A percentile compares a stretch with the other conserved stretches of the same genome.
Conservation (phyloP, 306 rosid genomes). For the Cicer arietinum region DNA sequence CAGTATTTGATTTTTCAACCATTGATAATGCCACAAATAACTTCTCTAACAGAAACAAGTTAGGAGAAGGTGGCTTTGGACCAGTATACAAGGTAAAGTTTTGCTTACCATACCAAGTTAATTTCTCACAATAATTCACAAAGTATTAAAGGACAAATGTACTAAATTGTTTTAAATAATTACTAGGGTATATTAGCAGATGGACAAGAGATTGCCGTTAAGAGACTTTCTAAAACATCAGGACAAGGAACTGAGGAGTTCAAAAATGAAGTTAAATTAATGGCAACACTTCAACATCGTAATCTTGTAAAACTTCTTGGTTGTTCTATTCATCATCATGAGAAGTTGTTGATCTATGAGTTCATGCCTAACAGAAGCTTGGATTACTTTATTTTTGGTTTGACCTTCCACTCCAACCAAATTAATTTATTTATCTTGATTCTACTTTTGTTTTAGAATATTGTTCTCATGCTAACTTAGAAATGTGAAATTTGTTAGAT, state of each 20-base stretch:
- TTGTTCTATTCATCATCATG: slow-evolving; percentile 55
- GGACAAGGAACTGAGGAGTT: slow-evolving; percentile 65
- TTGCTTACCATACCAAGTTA: not conserved
- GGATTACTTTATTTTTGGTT: slow-evolving; percentile 50
- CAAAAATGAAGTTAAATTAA: slow-evolving; percentile 55
- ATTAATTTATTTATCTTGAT: not conserved
- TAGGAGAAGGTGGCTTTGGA: slow-evolving; percentile 60
- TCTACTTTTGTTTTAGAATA: not conserved
- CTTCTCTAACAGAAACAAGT: slow-evolving; percentile 48
- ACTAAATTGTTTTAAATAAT: not conserved
- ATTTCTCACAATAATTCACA: not conserved
- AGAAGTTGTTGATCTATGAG: slow-evolving; percentile 60
- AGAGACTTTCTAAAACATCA: slow-evolving; percentile 59
- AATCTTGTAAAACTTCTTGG: slow-evolving; percentile 70
- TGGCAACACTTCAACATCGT: slow-evolving; percentile 58
- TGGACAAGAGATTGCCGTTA: slow-evolving; percentile 68
- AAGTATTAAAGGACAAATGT: not conserved
- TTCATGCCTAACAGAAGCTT: slow-evolving; percentile 59
- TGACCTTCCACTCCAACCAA: not conserved
- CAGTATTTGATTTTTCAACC: slow-evolving; percentile 47
- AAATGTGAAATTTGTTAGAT: slow-evolving; percentile 40
- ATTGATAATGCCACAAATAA: slow-evolving; percentile 42
- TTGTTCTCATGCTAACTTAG: too few species aligned
- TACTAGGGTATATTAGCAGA: slow-evolving; percentile 1
- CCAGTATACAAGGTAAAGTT: slow-evolving; percentile 50